phyloP scores from a whole-genome alignment of 2,329 filamentous ascomycete genomes.

The Xylariaceae sp. region DNA sequence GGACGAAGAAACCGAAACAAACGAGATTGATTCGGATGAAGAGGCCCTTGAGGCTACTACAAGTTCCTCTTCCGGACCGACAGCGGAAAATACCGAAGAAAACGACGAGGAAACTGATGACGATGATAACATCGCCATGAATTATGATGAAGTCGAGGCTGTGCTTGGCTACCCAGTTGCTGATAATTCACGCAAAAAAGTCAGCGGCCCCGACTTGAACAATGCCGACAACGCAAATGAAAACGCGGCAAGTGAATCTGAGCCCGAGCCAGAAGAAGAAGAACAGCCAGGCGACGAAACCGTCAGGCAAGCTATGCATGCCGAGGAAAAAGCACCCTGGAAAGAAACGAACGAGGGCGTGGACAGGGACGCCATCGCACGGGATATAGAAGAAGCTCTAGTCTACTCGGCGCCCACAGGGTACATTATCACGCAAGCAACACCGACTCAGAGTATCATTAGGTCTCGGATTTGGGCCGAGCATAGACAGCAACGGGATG shows the following conservation, averaged over 20 bases:
- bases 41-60: background rate
- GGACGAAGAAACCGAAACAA: slow-evolving; percentile 3
- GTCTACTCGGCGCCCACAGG: slow-evolving; percentile 18
- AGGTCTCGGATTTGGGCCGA: slow-evolving; percentile 24
- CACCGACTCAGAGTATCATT: slow-evolving; percentile 16
- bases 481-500: slow-evolving; percentile 26
- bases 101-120: slow-evolving; percentile 21
- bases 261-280: slow-evolving; percentile 11
- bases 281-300: background rate
- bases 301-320: slow-evolving; percentile 11
- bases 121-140: slow-evolving; percentile 28
- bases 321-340: slow-evolving; percentile 14
- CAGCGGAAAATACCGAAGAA: slow-evolving; percentile 14
- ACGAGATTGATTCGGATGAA: slow-evolving; percentile 1
- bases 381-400: slow-evolving; percentile 28
- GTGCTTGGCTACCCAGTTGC: slow-evolving; percentile 30
- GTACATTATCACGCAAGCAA: slow-evolving; percentile 7
- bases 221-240: background rate
- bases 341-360: slow-evolving; percentile 24
- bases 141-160: slow-evolving; percentile 42
- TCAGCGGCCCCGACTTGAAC: background rate
- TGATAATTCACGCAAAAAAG: background rate
- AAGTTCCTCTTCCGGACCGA: background rate
- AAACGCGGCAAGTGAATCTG: slow-evolving; percentile 6
- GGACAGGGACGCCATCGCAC: slow-evolving; percentile 11